Conservation (phyloP, 2,329 filamentous ascomycete genomes). For the Cryphonectria parasitica region DNA sequence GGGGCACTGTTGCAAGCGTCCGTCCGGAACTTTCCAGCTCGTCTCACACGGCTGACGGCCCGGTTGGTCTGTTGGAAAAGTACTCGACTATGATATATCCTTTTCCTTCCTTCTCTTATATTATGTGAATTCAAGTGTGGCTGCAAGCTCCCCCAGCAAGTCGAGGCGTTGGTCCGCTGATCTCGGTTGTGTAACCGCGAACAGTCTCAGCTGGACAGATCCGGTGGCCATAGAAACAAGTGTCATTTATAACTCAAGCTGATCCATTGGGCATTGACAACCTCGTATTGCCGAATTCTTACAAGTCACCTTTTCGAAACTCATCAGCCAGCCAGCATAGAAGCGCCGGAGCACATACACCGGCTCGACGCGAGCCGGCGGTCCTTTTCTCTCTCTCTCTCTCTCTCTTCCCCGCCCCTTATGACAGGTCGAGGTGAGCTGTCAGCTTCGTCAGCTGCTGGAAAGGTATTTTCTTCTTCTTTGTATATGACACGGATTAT, state of each 20-base stretch:
- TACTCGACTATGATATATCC: neutral
- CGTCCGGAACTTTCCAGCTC: neutral
- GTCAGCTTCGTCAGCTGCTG: slow-evolving; percentile 13
- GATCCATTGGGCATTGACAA: neutral
- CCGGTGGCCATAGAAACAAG: neutral
- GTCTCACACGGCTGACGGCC: slow-evolving; percentile 1
- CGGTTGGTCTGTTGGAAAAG: neutral
- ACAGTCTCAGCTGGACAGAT: neutral
- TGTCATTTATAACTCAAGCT: neutral
- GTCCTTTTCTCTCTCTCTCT: neutral
- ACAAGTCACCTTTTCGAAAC: neutral
- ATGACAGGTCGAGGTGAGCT: slow-evolving; percentile 7
- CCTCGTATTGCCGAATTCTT: slow-evolving; percentile 4
- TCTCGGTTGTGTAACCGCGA: slow-evolving; percentile 4
- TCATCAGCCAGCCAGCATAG: neutral
- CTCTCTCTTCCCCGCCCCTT: neutral
- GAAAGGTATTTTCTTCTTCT: neutral
- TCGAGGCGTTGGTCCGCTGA: neutral
- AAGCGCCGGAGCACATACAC: slow-evolving; percentile 2
- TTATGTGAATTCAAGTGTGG: neutral
- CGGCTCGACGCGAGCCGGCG: neutral
- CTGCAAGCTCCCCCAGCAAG: neutral
- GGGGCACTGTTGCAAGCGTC: neutral
- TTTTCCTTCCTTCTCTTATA: neutral
- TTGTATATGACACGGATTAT: neutral